These are phyloP conservation scores for Mycena citricolor DNA, from an alignment of 1,284 basidiomycete species.

Conservation along the genomic window DNA sequence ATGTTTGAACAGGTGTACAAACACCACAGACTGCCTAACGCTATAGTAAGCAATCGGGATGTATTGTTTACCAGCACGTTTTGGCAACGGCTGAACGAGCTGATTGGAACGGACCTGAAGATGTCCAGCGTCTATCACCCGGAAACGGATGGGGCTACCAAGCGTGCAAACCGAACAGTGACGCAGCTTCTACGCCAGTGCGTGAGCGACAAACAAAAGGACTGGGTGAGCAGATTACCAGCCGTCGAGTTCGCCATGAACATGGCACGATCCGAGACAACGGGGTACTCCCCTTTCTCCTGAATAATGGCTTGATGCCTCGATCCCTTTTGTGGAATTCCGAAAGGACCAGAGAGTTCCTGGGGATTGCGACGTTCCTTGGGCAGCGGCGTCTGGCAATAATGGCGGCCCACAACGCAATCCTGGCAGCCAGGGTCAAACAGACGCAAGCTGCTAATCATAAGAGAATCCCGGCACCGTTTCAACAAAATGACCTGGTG, in stretches of 20 bases:
- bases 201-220: conserved; percentile 9
- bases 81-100: conserved; percentile 31
- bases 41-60: conserved; percentile 42
- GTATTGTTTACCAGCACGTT: conserved; percentile 40
- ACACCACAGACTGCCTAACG: conserved; percentile 36
- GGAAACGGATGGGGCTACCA: conserved; percentile 15
- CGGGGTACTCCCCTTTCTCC: conserved; percentile 15
- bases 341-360: conserved; percentile 15
- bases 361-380: conserved; percentile 10
- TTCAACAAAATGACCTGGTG: conserved; percentile 15
- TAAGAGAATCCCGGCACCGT: background rate
- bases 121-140: conserved; percentile 14
- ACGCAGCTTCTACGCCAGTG: conserved; percentile 13
- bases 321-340: conserved; percentile 12
- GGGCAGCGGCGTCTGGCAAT: conserved; percentile 12
- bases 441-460: conserved; percentile 21
- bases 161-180: conserved; percentile 16
- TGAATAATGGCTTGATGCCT: conserved; percentile 11
- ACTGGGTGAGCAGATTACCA: conserved; percentile 11
- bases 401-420: conserved; percentile 16
- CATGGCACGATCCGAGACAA: conserved; percentile 11
- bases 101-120: conserved; percentile 9
- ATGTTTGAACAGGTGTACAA: conserved; percentile 36
- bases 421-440: conserved; percentile 13
- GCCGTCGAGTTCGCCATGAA: conserved; percentile 19